Evolutionary conservation across 2,329 filamentous ascomycete species (phyloP).

Genomic region (Aspergillus pseudoglaucus): DNA sequence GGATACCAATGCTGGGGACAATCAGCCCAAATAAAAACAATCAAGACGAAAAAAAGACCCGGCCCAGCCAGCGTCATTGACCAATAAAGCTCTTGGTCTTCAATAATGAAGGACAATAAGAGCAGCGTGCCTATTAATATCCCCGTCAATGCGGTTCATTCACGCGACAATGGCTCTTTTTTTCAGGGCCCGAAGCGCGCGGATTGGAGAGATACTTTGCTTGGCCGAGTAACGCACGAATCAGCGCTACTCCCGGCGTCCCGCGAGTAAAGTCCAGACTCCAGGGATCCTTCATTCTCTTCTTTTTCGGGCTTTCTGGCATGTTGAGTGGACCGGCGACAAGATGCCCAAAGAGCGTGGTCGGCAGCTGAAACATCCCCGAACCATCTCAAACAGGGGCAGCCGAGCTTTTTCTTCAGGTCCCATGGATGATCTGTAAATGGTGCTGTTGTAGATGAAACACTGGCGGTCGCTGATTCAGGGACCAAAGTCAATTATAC

Average conservation of each 20-base stretch:
- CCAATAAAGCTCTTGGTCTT: background rate
- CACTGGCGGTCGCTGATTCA: background rate
- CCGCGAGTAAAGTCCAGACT: background rate
- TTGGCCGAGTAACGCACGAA: background rate
- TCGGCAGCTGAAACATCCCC: background rate
- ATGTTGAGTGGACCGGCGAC: constrained; percentile 10
- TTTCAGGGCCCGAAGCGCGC: background rate
- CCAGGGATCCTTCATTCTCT: constrained; percentile 11
- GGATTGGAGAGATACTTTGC: background rate
- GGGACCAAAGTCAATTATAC: background rate
- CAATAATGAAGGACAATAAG: background rate
- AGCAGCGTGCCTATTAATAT: background rate
- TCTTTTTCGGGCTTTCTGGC: constrained; percentile 3
- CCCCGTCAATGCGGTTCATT: background rate
- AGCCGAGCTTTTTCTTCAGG: background rate
- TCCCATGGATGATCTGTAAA: background rate
- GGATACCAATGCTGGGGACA: constrained; percentile 1
- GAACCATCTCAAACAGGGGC: background rate
- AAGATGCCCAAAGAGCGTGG: background rate
- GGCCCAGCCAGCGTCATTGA: background rate
- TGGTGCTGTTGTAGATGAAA: background rate
- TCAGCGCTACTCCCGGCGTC: no score
- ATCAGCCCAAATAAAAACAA: background rate
- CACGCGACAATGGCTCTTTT: background rate
- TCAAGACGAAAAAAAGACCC: background rate